Evolutionary conservation across 441 rosid genomes (phyloP), one percentile per base, ranked within the genome.

Genomic region (Populus hybrid): DNA sequence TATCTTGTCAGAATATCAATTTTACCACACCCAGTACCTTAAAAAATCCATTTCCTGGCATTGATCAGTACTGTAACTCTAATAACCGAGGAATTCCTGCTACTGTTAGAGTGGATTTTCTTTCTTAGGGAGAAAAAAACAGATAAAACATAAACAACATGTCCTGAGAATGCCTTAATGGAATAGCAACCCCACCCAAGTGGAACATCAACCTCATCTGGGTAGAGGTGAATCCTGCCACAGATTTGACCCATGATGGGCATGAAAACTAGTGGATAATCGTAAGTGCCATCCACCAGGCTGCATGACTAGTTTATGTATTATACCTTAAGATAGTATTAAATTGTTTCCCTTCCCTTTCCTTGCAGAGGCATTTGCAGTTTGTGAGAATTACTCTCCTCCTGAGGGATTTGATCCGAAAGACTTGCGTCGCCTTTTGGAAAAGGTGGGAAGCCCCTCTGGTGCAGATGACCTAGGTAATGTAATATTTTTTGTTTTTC

Each of bases 381-480:
- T 93, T 70, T 96, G 98, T 61, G 99, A 96, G 79, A 96, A 96
- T 82, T 94, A 93, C 87, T 87, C 94, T 64, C 97, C 98, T 63
- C 98, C 98, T 6, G 88, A 87, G 81, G 98, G 98, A 74, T 94
- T 94, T 82, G 88, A 94, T 79, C 96, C 98, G 7, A 86, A 81
- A 86, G 95, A 91, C 77, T 85, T 94, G 83, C 86, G 92, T 86
- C 90, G 83, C 80, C 98, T 96, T 80, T 83, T 94, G 78, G 98
- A 96, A 80, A 93, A 85, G 87, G 94, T 94, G 23, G 97, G 99
- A 77, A 96, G 93, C 77, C 98, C 98, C 69, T 90, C 98, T 56
- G 96, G 98, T 83, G 93, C 87, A 74, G 91, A 87, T 80, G 95
- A 94, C 88, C 89, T 88, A 66, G 98, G 98, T 95, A 89, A 77